Evolutionary conservation across 176 grass and related monocot genomes (phyloP), one percentile per base, ranked within the genome.

Genomic region (Aechmea fasciata): DNA sequence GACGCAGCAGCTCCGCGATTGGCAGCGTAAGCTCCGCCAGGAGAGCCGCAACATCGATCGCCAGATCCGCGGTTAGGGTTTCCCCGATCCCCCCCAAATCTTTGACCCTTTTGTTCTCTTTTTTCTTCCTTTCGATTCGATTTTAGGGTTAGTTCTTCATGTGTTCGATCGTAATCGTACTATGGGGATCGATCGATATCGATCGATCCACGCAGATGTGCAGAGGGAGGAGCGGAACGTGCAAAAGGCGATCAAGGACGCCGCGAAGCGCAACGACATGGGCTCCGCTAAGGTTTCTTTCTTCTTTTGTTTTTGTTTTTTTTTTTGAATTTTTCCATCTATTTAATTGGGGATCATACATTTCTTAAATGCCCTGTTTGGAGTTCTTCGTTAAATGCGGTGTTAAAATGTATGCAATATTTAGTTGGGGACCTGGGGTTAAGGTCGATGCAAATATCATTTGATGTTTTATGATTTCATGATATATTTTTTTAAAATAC

Each of bases 241-340:
- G 64, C 88, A 91, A 85, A 96, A 91, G 63, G 67, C 92, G 48
- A 96, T 96, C 51, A 89, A 83, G 73, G 92, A 96, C 14, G 78
- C 88, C 51, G 92, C 88, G 4, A 96, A 91, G 69, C 82, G 92
- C 75, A 96, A 91, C 15, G 92, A 96, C 83, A 89, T 96, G 80
- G 88, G 79, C 47, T 96, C 92, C 10, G 88, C 92, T 18, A 96
- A 96, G 88, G 92, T 75, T 64, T 63, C 9, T 6, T 26, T 52
- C 13, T 6, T n/a, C n/a, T n/a, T n/a, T n/a, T n/a, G n/a, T n/a
- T n/a, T n/a, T n/a, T n/a, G n/a, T n/a, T 18, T 54, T 22, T 1
- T 20, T 28, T 17, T 61, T 15, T 10, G 20, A 19, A 9, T 15
- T 22, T 61, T 18, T 10, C 11, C 55, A 1, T 61, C 13, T 61